Percentiles rank a stretch among this genome's conserved stretches.
Evolutionary conservation across 108 stramenopile genomes (phyloP).

Genomic region (Nitzschia putrida): DNA sequence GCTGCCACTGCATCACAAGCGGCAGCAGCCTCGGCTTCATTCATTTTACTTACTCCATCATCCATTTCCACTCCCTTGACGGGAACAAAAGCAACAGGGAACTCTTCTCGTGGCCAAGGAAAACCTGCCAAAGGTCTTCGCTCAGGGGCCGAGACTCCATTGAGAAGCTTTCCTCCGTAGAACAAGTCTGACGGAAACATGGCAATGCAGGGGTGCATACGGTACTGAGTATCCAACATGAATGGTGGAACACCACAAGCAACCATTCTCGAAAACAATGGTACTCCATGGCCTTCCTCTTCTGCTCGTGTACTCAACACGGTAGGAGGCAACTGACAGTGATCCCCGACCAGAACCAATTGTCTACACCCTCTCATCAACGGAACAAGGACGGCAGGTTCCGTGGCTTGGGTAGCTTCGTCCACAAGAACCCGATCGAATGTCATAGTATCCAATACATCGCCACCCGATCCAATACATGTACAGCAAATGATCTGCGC

Average conservation of each 20-base stretch:
- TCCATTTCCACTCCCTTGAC: conserved; percentile 82
- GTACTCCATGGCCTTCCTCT: conserved; percentile 86
- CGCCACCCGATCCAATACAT: conserved; percentile 91
- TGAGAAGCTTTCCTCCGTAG: conserved; percentile 84
- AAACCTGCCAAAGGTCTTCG: conserved; percentile 85
- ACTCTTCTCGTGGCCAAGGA: conserved; percentile 90
- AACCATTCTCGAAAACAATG: conserved; percentile 89
- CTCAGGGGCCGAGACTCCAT: conserved; percentile 87
- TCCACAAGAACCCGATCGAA: conserved; percentile 92
- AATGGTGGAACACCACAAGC: conserved; percentile 87
- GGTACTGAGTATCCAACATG: conserved; percentile 94
- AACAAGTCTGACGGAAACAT: conserved; percentile 90
- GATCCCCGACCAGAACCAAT: conserved; percentile 95
- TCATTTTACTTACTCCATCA: conserved; percentile 90
- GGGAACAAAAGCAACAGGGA: conserved; percentile 86
- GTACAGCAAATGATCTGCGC: conserved; percentile 95
- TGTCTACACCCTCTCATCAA: conserved; percentile 89
- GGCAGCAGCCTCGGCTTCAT: conserved; percentile 92
- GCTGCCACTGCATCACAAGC: conserved; percentile 83
- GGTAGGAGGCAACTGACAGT: conserved; percentile 94
- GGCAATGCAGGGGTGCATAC: conserved; percentile 93
- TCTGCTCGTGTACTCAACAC: conserved; percentile 85
- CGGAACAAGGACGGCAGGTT: conserved; percentile 90
- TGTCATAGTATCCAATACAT: conserved; percentile 80
- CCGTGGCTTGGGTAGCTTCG: conserved; percentile 93